Conservation (phyloP, 1,139 yeast genomes). For the Debaryomyces sp. region DNA sequence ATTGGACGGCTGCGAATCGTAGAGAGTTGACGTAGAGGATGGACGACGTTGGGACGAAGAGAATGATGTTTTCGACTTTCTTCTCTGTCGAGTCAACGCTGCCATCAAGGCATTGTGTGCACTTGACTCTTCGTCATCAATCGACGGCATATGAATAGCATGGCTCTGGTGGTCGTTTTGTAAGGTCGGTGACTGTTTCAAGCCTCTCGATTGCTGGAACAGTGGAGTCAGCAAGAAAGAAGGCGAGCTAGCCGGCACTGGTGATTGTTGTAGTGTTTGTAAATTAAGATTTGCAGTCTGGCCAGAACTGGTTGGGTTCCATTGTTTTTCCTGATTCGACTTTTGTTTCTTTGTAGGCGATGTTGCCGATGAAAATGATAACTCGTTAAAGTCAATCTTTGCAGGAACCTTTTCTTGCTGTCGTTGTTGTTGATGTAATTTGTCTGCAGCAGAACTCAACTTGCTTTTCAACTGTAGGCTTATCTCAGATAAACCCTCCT, state of each 20-base stretch:
- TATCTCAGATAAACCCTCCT: constrained; percentile 42
- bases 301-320: constrained; percentile 27
- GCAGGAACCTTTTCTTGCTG: constrained; percentile 19
- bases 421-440: constrained; percentile 28
- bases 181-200: constrained; percentile 28
- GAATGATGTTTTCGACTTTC: constrained; percentile 24
- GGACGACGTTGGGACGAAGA: constrained; percentile 10
- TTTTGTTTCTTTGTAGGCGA: constrained; percentile 34
- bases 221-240: constrained; percentile 1
- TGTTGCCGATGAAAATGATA: constrained; percentile 30
- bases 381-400: constrained; percentile 35
- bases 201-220: constrained; percentile 15
- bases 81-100: constrained; percentile 36
- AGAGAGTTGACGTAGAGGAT: neutral
- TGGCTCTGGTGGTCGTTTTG: constrained; percentile 10
- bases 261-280: constrained; percentile 42
- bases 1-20: neutral
- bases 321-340: constrained; percentile 14
- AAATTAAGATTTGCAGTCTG: constrained; percentile 38
- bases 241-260: constrained; percentile 21
- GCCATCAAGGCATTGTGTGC: constrained; percentile 50
- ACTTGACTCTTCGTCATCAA: constrained; percentile 43
- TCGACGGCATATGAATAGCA: constrained; percentile 17
- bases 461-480: constrained; percentile 41
- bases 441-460: constrained; percentile 44